Conservation (phyloP, 140 eudicot genomes). For the Stevia rebaudiana region DNA sequence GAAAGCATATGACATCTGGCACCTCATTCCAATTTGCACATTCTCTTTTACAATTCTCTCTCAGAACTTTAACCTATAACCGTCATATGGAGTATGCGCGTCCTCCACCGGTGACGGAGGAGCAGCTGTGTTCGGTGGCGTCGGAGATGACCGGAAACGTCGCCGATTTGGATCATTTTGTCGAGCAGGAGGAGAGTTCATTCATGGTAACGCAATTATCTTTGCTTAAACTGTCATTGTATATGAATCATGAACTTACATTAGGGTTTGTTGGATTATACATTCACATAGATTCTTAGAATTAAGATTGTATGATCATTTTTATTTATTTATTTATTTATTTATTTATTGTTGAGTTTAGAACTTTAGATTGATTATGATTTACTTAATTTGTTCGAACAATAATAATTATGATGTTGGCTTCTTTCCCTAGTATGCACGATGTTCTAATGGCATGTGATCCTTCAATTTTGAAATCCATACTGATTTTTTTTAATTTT, state of each 20-base stretch:
- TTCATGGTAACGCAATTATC: conserved; percentile 15
- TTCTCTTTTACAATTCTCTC: neutral
- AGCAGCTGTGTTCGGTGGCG: conserved; percentile 8
- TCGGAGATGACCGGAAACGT: conserved; percentile 11
- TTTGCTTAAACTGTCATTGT: neutral
- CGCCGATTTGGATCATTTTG: conserved; percentile 1
- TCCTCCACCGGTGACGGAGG: conserved; percentile 13
- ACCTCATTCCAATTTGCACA: conserved; percentile 1
- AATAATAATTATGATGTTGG: no score
- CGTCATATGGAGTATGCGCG: conserved; percentile 15
- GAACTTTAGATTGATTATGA: neutral
- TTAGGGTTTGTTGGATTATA: neutral
- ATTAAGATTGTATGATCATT: no score
- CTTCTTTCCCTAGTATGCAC: no score
- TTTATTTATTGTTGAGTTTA: no score
- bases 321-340: no score
- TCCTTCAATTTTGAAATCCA: neutral
- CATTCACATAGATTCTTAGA: no score
- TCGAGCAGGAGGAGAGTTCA: conserved; percentile 29
- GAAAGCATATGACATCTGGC: conserved; percentile 33
- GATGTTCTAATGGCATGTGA: neutral
- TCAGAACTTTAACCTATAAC: neutral
- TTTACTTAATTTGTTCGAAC: no score
- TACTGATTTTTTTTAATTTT: neutral
- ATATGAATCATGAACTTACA: neutral